phyloP scores from a whole-genome alignment of 2,329 filamentous ascomycete species.

The Penicillium janthinellum region DNA sequence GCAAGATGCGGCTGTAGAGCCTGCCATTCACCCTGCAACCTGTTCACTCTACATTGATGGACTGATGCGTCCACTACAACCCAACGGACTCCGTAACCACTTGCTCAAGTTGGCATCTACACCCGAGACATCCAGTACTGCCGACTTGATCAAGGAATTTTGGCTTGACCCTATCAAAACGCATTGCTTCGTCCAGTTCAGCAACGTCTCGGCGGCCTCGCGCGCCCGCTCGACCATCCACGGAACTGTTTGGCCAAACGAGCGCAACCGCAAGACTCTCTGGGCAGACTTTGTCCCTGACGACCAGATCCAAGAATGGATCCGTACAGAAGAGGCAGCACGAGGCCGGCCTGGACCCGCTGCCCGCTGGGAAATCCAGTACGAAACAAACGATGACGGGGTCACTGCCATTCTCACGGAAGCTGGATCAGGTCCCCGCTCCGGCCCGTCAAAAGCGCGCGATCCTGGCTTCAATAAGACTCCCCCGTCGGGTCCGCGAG shows the following conservation, averaged over 20 bases:
- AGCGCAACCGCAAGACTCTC: constrained; percentile 78
- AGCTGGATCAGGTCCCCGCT: constrained; percentile 32
- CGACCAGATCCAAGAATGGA: constrained; percentile 72
- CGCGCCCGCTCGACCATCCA: constrained; percentile 77
- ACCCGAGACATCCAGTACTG: constrained; percentile 52
- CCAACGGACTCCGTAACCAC: constrained; percentile 66
- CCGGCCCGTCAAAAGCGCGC: constrained; percentile 29
- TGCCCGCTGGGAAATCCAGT: constrained; percentile 72
- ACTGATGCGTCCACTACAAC: constrained; percentile 82
- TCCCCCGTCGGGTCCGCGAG: constrained; percentile 33
- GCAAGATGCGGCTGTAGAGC: constrained; percentile 48
- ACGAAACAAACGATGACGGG: constrained; percentile 61
- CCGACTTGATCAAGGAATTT: constrained; percentile 65
- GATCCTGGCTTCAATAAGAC: constrained; percentile 32
- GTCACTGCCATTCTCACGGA: constrained; percentile 62
- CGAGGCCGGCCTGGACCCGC: constrained; percentile 44
- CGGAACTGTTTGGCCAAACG: constrained; percentile 79
- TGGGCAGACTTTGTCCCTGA: constrained; percentile 90
- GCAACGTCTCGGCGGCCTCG: constrained; percentile 68
- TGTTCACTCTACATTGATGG: constrained; percentile 84
- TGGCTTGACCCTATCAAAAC: constrained; percentile 84
- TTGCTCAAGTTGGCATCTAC: constrained; percentile 69
- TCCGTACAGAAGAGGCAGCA: constrained; percentile 64
- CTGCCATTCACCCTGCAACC: constrained; percentile 71
- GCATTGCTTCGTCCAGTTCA: constrained; percentile 80